These are phyloP conservation scores for Cryphonectria naterciae DNA, from an alignment of 2,329 filamentous ascomycete genomes.

Conservation along the genomic window DNA sequence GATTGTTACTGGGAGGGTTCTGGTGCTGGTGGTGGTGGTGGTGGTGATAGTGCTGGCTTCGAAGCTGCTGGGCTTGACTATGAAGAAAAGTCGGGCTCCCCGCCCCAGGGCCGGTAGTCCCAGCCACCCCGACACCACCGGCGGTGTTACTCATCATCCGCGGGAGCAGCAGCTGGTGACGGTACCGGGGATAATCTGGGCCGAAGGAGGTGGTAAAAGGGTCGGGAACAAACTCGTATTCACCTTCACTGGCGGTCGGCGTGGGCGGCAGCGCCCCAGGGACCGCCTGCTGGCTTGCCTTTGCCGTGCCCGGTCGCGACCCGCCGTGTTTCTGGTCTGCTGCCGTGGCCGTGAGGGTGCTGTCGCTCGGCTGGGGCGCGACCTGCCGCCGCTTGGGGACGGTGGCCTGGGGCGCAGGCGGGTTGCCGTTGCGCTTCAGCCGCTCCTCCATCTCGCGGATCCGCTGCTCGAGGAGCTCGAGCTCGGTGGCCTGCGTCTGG, in stretches of 20 bases:
- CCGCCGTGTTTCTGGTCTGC: conserved; percentile 41
- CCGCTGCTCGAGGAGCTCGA: conserved; percentile 82
- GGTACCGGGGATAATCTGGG: conserved; percentile 30
- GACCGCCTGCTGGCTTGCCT: conserved; percentile 53
- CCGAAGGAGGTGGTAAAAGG: conserved; percentile 30
- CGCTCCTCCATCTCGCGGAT: conserved; percentile 85
- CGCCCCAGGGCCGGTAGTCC: not conserved
- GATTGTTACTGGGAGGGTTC: conserved; percentile 32
- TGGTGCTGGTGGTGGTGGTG: conserved; percentile 21
- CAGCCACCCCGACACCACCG: not conserved
- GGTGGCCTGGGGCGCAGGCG: conserved; percentile 35
- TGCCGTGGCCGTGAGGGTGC: conserved; percentile 32
- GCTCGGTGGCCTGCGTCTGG: conserved; percentile 73
- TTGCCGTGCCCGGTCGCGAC: conserved; percentile 58
- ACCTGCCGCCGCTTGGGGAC: conserved; percentile 38
- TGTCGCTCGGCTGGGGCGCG: conserved; percentile 31
- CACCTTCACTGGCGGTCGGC: conserved; percentile 66
- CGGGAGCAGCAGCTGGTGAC: conserved; percentile 28
- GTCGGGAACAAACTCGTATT: conserved; percentile 48
- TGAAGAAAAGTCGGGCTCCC: conserved; percentile 9
- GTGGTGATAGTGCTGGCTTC: conserved; percentile 28
- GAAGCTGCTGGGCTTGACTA: conserved; percentile 26
- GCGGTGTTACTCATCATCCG: conserved; percentile 25
- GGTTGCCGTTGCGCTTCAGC: conserved; percentile 51
- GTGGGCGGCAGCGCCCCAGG: conserved; percentile 65